Evolutionary conservation across 495 filamentous ascomycete species (phyloP).

Genomic region (Trichoderma orchidacearum): DNA sequence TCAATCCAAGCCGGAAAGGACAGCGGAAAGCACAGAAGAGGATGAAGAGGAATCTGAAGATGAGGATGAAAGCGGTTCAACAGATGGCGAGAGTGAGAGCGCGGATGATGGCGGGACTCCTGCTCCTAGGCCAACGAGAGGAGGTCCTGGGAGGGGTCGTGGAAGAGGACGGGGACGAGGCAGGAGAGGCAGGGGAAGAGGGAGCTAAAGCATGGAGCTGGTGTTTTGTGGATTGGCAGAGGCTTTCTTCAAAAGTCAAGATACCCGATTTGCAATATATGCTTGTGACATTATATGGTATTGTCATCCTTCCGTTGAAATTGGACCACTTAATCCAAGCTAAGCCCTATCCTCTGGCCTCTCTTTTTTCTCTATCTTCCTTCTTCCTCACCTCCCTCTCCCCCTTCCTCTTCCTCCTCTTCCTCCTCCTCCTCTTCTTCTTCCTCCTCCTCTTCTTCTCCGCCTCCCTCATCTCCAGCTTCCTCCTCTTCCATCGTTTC

Average conservation of each 20-base stretch:
- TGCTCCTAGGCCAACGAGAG: conserved; percentile 10
- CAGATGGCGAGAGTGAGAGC: conserved; percentile 14
- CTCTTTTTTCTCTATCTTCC: neutral
- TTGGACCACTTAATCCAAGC: too few species aligned
- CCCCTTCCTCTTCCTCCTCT: neutral
- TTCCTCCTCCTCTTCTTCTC: neutral
- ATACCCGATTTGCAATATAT: neutral
- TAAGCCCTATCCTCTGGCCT: neutral
- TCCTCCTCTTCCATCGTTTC: neutral
- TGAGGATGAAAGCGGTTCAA: conserved; percentile 14
- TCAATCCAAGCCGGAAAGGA: conserved; percentile 32
- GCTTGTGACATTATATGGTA: neutral
- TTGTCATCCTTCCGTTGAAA: too few species aligned
- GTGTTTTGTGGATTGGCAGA: neutral
- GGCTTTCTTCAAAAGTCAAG: neutral
- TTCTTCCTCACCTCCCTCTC: neutral
- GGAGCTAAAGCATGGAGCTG: neutral
- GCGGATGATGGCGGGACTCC: conserved; percentile 13
- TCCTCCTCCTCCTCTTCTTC: neutral
- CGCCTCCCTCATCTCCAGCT: neutral
- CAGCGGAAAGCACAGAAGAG: conserved; percentile 36
- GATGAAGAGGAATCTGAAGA: conserved; percentile 15
- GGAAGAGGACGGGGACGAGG: conserved; percentile 1
- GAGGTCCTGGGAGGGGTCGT: conserved; percentile 9
- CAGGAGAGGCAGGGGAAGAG: neutral